A percentile compares a stretch with the other conserved stretches of the same genome.
phyloP scores from a whole-genome alignment of 2,329 filamentous ascomycete species.

The Rhynchosporium graminicola region DNA sequence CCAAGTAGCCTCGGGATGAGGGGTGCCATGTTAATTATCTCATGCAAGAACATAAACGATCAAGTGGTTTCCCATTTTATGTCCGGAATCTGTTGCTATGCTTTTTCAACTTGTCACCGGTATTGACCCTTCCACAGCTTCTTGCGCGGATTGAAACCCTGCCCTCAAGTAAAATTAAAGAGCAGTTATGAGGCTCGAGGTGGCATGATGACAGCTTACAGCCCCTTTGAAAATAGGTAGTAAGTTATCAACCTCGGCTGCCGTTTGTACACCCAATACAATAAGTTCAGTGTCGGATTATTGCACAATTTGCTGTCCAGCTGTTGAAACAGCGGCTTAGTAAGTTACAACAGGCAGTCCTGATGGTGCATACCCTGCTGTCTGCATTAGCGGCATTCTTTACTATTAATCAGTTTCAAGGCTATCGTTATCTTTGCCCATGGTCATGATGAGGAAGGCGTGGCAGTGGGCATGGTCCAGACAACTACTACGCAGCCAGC shows the following conservation, averaged over 20 bases:
- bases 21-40: too few relatives aligned
- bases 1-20: too few relatives aligned
- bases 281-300: background rate
- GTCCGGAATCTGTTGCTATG: too few relatives aligned
- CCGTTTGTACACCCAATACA: constrained; percentile 1
- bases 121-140: too few relatives aligned
- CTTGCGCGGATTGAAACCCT: too few relatives aligned
- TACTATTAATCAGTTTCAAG: background rate
- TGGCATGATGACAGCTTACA: background rate
- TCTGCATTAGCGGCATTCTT: too few relatives aligned
- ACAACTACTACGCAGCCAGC: constrained; percentile 17
- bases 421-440: constrained; percentile 12
- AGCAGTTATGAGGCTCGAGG: background rate
- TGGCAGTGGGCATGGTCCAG: constrained; percentile 37
- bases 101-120: too few relatives aligned
- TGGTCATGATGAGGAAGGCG: constrained; percentile 38
- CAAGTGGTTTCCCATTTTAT: too few relatives aligned
- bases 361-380: too few relatives aligned
- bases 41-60: too few relatives aligned
- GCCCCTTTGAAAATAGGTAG: background rate
- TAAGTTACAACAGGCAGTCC: background rate
- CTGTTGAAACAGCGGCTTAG: background rate
- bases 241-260: background rate
- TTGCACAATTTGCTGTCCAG: background rate
- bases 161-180: too few relatives aligned